Conservation (phyloP, 2,329 filamentous ascomycete species). For the Phyllosticta capitalensis region DNA sequence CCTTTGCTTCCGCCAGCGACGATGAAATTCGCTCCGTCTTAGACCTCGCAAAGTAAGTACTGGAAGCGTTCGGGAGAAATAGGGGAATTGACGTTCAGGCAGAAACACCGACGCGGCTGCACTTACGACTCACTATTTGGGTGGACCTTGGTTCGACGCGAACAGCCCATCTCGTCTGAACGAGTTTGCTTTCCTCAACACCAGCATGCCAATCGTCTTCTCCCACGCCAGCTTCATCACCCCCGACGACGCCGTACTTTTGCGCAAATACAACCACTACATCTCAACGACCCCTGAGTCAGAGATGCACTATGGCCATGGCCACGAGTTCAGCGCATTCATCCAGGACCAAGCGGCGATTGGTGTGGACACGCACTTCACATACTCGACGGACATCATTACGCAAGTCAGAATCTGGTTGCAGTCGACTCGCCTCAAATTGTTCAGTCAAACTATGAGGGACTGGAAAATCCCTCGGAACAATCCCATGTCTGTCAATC, state of each 20-base stretch:
- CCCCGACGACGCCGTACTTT: slow-evolving; percentile 29
- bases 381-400: slow-evolving; percentile 38
- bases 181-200: slow-evolving; percentile 33
- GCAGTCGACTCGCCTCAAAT: slow-evolving; percentile 34
- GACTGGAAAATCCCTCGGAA: slow-evolving; percentile 35
- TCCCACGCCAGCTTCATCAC: slow-evolving; percentile 42
- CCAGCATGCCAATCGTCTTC: slow-evolving; percentile 41
- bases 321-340: slow-evolving; percentile 34
- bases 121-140: slow-evolving; percentile 32
- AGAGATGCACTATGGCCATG: slow-evolving; percentile 50
- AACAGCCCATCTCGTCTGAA: slow-evolving; percentile 34
- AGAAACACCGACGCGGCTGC: slow-evolving; percentile 20
- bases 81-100: too few species aligned
- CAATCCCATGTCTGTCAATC: slow-evolving; percentile 44
- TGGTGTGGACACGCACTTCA: slow-evolving; percentile 47
- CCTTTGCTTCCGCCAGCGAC: slow-evolving; percentile 11
- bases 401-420: slow-evolving; percentile 47
- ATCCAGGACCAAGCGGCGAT: slow-evolving; percentile 44
- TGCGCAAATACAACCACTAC: slow-evolving; percentile 43
- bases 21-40: slow-evolving; percentile 9
- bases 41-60: slow-evolving; percentile 1
- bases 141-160: slow-evolving; percentile 15
- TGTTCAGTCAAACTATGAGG: slow-evolving; percentile 32
- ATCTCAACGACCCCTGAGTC: slow-evolving; percentile 51
- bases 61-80: too few species aligned